Base-by-base conservation (phyloP, 2,329 filamentous ascomycete genomes). In the Colletotrichum plurivorum region DNA sequence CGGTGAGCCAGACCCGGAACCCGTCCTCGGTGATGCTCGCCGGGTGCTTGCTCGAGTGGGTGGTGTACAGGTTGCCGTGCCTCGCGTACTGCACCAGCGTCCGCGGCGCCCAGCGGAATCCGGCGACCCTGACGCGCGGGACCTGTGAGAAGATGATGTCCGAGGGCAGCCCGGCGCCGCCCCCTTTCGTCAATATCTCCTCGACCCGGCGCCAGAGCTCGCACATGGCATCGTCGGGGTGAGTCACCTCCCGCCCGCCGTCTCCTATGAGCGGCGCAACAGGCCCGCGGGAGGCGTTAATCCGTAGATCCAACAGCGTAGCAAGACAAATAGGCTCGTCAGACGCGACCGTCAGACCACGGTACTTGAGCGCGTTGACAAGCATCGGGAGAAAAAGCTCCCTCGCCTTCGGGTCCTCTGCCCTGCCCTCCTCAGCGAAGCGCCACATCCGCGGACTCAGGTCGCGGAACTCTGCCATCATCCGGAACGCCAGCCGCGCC, bases 131-230 rank as follows among this genome's bases (percentile, higher is more conserved):
- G 9, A 49, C 46, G 45, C 68, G 65, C 25, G 68, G 65, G 25
- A 69, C 27, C n/a, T n/a, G 20, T 39, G 53, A 59, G 54, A 70
- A 68, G 54, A 63, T 51, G 8, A 59, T 36, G 31, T 55, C 58
- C n/a, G 52, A 22, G 31, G 67, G 43, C 12, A 56, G 27, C 2
- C 49, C 59, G 16, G 20, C 31, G n/a, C 16, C 46, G 31, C 25
- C 20, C 16, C 39, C 39, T 15, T n/a, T 5, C 13, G 5, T 15
- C 31, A 39, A 36, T 9, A 25, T n/a, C 27, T n/a, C 20, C 36
- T 70, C 27, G 3, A 53, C 36, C 13, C 41, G 18, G 31, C 49
- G 48, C 68, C 68, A 69, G n/a, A 69, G 20, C 43, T 67, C 63
- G 18, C 65, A 64, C 49, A 69, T 69, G 27, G 64, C 58, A 5